A percentile compares a stretch with the other conserved stretches of the same genome.
phyloP scores from a whole-genome alignment of 2,329 filamentous ascomycete genomes.

The Thelonectria rubi region DNA sequence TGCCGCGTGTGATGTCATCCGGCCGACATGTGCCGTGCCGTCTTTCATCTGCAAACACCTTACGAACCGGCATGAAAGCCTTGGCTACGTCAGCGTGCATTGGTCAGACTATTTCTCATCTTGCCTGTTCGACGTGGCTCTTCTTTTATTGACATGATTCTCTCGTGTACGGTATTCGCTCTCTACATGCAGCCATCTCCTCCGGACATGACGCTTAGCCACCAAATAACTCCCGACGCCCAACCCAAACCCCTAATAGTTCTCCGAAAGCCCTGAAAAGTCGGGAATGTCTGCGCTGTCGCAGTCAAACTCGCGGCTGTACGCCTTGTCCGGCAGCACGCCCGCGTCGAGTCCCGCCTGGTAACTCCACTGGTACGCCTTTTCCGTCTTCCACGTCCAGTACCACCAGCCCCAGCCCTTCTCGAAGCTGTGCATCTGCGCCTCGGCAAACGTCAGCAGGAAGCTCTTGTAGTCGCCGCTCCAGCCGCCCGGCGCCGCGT shows the following conservation, averaged over 20 bases:
- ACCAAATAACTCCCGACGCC: neutral
- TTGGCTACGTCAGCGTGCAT: neutral
- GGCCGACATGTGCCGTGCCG: neutral
- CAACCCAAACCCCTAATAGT: conserved; percentile 46
- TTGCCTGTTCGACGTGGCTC: too few species aligned
- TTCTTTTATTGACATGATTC: too few species aligned
- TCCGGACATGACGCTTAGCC: too few species aligned
- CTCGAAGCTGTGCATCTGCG: conserved; percentile 95
- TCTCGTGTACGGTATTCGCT: too few species aligned
- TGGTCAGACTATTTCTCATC: neutral
- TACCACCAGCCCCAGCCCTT: conserved; percentile 98
- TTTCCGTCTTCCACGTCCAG: conserved; percentile 97
- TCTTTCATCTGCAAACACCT: too few species aligned
- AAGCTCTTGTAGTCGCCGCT: conserved; percentile 82
- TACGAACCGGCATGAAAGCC: neutral
- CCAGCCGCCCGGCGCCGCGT: conserved; percentile 75
- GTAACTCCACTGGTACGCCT: conserved; percentile 90
- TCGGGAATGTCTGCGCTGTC: conserved; percentile 62
- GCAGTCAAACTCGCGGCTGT: conserved; percentile 76
- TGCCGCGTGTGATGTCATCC: neutral
- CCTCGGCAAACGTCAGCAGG: conserved; percentile 88
- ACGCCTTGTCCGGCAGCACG: conserved; percentile 80
- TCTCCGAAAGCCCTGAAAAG: conserved; percentile 63
- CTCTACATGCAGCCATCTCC: too few species aligned
- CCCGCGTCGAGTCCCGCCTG: conserved; percentile 79